Evolutionary conservation across 2,329 filamentous ascomycete species (phyloP).

Genomic region (Ceratocystis ficicola): DNA sequence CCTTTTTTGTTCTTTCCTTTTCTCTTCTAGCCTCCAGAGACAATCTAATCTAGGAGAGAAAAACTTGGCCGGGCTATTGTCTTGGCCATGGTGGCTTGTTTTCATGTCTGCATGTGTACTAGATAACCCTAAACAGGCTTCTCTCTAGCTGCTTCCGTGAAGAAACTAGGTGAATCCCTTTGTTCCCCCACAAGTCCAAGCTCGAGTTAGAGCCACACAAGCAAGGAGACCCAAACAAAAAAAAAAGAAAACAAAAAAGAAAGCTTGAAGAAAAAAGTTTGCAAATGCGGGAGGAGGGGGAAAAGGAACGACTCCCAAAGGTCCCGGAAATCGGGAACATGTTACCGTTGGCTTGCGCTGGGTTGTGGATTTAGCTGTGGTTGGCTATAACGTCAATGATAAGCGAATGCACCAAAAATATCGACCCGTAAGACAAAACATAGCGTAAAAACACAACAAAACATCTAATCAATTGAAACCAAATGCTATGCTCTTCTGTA

Average conservation of each 20-base stretch:
- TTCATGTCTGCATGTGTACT: too few species aligned
- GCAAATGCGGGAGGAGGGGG: neutral
- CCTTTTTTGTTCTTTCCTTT: neutral
- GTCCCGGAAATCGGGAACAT: neutral
- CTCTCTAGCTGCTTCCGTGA: neutral
- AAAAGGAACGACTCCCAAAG: neutral
- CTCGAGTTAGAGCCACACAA: neutral
- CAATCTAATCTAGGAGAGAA: too few species aligned
- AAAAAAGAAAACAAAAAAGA: neutral
- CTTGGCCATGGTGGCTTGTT: too few species aligned
- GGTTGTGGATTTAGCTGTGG: too few species aligned
- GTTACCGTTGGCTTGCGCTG: neutral
- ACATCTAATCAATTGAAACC: too few species aligned
- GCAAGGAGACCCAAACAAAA: neutral
- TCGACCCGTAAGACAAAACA: too few species aligned
- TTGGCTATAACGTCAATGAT: too few species aligned
- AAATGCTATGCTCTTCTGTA: too few species aligned
- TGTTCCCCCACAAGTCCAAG: conserved; percentile 9
- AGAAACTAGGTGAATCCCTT: neutral
- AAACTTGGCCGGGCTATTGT: too few species aligned
- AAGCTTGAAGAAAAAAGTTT: neutral
- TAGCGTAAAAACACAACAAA: too few species aligned
- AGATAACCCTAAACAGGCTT: neutral
- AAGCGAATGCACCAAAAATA: too few species aligned
- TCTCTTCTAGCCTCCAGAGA: neutral